phyloP scores from a whole-genome alignment of 2,329 filamentous ascomycete genomes.

The Didymosphaeria variabile region DNA sequence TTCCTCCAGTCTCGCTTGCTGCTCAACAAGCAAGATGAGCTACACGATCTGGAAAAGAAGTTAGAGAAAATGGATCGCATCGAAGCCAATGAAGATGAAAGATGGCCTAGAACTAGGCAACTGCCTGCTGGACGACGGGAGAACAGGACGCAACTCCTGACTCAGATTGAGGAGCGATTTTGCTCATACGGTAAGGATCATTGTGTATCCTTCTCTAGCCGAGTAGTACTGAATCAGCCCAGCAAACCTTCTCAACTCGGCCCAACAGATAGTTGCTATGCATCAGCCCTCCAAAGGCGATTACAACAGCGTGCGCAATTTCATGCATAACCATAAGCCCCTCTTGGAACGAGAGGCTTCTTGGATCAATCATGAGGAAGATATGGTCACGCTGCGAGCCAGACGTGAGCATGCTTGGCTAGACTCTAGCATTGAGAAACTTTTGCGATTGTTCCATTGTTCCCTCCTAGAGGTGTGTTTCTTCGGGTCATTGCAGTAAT shows the following conservation, averaged over 20 bases:
- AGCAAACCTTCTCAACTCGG: slow-evolving; percentile 3
- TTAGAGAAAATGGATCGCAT: not conserved
- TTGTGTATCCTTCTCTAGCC: no score
- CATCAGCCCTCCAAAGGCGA: slow-evolving; percentile 42
- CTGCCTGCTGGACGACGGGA: not conserved
- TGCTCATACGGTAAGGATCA: slow-evolving; percentile 22
- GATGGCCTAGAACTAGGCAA: slow-evolving; percentile 17
- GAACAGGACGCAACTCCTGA: slow-evolving; percentile 15
- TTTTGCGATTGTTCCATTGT: slow-evolving; percentile 26
- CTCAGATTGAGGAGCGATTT: slow-evolving; percentile 18
- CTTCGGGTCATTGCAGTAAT: not conserved
- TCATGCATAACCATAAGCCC: slow-evolving; percentile 18
- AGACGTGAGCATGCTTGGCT: slow-evolving; percentile 52
- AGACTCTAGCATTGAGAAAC: slow-evolving; percentile 45
- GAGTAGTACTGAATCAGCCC: not conserved
- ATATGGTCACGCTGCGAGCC: slow-evolving; percentile 50
- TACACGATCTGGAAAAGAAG: slow-evolving; percentile 23
- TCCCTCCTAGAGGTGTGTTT: slow-evolving; percentile 18
- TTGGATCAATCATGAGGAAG: slow-evolving; percentile 52
- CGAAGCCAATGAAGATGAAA: not conserved
- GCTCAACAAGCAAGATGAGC: slow-evolving; percentile 24
- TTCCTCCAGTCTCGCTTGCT: slow-evolving; percentile 51
- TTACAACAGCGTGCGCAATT: slow-evolving; percentile 5
- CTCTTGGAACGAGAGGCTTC: slow-evolving; percentile 32
- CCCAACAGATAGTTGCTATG: slow-evolving; percentile 6